Percentiles rank a stretch among this genome's conserved stretches.
These are phyloP conservation scores for Pedinophyceae sp. DNA, from an alignment of 139 green algal species.

Conservation along the genomic window DNA sequence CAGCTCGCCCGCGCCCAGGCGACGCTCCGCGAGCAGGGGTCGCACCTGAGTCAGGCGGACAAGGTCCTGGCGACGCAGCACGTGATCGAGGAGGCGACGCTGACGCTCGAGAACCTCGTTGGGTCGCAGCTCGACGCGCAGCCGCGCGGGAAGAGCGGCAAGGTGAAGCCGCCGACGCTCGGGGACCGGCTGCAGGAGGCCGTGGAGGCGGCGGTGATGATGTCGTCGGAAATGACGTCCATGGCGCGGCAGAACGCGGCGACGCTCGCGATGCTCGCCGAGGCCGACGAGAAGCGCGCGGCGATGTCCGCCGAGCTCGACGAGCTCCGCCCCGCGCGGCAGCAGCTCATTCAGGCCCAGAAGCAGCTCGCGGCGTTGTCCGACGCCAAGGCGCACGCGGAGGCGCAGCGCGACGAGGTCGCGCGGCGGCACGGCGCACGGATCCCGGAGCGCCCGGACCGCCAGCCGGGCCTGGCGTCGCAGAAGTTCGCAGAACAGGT, in stretches of 20 bases:
- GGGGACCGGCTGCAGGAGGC: constrained; percentile 7
- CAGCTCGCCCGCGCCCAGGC: constrained; percentile 1
- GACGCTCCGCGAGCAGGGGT: background rate
- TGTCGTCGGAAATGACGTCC: constrained; percentile 10
- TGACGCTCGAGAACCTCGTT: constrained; percentile 5
- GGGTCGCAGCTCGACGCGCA: too few relatives aligned
- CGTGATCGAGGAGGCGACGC: constrained; percentile 7
- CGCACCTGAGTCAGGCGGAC: background rate
- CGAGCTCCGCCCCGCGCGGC: background rate
- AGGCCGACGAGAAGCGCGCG: constrained; percentile 4
- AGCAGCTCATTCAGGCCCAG: background rate
- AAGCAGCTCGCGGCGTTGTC: background rate
- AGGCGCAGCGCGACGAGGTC: background rate
- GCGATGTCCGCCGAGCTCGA: background rate
- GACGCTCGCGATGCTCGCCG: constrained; percentile 6
- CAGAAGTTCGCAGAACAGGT: background rate
- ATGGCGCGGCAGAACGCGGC: constrained; percentile 11
- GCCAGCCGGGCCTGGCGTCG: background rate
- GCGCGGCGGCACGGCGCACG: background rate
- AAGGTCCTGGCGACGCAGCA: background rate
- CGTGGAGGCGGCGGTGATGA: constrained; percentile 7
- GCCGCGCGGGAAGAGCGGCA: background rate
- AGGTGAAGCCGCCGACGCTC: constrained; percentile 4
- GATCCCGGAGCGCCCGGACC: background rate
- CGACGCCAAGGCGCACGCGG: background rate